Percentiles rank a stretch among this genome's conserved stretches.
These are phyloP conservation scores for Thalassia testudinum DNA, from an alignment of 116 monocot genomes.

Conservation along the genomic window DNA sequence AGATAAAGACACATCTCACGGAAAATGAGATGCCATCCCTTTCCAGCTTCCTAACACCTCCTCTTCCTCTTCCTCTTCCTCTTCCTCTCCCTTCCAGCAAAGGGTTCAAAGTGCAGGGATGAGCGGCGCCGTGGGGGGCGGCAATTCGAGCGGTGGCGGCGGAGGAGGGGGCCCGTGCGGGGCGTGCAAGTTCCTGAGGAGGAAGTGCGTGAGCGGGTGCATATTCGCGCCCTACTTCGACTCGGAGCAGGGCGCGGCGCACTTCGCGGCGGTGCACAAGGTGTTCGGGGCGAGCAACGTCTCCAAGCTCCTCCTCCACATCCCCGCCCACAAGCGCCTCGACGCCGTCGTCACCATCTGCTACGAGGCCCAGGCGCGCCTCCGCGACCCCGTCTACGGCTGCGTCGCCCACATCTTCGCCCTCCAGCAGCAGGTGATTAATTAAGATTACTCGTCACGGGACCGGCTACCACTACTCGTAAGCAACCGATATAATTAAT, in stretches of 20 bases:
- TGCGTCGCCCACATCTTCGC: slow-evolving; percentile 84
- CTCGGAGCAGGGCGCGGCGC: slow-evolving; percentile 57
- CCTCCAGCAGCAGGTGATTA: slow-evolving; percentile 82
- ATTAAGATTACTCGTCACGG: no score
- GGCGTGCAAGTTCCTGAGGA: slow-evolving; percentile 71
- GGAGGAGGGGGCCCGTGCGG: slow-evolving; percentile 52
- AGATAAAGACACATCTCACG: not conserved
- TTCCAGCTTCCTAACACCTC: not conserved
- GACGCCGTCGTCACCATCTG: slow-evolving; percentile 79
- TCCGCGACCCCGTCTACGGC: slow-evolving; percentile 81
- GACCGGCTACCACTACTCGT: no score
- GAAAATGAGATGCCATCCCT: not conserved
- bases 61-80: not conserved
- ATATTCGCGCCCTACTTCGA: slow-evolving; percentile 85
- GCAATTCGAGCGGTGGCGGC: slow-evolving; percentile 8
- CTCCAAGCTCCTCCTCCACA: slow-evolving; percentile 71
- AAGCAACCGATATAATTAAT: no score
- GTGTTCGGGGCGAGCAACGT: slow-evolving; percentile 98
- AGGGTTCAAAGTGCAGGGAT: not conserved
- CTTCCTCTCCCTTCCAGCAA: not conserved
- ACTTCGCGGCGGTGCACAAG: slow-evolving; percentile 92
- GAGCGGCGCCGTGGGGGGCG: slow-evolving; percentile 3
- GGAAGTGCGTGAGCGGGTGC: slow-evolving; percentile 75
- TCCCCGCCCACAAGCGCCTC: slow-evolving; percentile 56
- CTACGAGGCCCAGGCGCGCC: slow-evolving; percentile 76